Conservation (phyloP, 148 eudicot species). For the Rhododendron ferrugineum region DNA sequence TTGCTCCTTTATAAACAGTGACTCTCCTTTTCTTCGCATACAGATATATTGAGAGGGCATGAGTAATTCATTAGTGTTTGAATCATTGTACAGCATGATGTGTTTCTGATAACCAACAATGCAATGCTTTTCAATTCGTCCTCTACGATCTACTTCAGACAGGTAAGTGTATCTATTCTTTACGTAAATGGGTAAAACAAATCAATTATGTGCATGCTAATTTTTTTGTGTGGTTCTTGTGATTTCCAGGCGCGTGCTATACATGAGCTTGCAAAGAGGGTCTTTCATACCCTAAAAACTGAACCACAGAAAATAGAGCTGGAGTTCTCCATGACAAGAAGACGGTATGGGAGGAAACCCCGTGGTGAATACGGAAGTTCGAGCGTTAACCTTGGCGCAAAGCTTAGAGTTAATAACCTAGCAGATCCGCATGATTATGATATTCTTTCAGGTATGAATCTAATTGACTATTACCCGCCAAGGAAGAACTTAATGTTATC, state of each 20-base stretch:
- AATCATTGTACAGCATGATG: slow-evolving; percentile 12
- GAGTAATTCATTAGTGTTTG: not conserved
- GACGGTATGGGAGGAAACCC: slow-evolving; percentile 7
- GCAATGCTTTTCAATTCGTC: slow-evolving; percentile 20
- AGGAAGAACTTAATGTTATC: not conserved
- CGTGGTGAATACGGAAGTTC: slow-evolving; percentile 6
- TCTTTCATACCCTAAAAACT: slow-evolving; percentile 14
- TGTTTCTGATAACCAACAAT: slow-evolving; percentile 13
- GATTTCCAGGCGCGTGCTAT: slow-evolving; percentile 19
- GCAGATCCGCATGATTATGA: not conserved
- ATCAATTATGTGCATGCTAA: not conserved
- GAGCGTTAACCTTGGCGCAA: not conserved
- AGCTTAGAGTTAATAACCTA: not conserved
- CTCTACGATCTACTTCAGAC: slow-evolving; percentile 12
- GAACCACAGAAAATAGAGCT: slow-evolving; percentile 7
- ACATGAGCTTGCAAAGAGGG: slow-evolving; percentile 20
- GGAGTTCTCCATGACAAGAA: slow-evolving; percentile 10
- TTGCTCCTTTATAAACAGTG: not conserved
- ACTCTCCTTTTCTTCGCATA: not conserved
- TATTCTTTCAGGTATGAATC: slow-evolving; percentile 8
- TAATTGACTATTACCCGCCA: not conserved
- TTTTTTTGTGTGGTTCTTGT: not conserved
- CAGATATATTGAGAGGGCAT: not conserved
- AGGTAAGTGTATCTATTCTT: slow-evolving; percentile 6
- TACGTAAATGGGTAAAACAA: not conserved